Conservation (phyloP, 306 rosid genomes). For the Lathyrus oleraceus region DNA sequence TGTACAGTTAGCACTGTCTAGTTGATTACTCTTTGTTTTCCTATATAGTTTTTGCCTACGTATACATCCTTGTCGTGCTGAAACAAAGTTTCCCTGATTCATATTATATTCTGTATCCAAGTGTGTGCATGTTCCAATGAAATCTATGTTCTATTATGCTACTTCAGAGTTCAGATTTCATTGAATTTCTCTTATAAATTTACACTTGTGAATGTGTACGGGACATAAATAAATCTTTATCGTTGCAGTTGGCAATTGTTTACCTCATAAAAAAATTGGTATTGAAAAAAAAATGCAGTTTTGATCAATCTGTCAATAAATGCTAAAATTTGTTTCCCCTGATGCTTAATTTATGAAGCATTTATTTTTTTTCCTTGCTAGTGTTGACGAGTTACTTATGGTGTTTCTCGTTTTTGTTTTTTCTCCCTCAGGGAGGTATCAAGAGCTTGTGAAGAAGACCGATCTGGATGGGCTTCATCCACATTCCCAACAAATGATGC, state of each 20-base stretch:
- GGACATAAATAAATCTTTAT: slow-evolving; percentile 6
- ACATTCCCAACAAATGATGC: slow-evolving; percentile 68
- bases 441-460: slow-evolving; percentile 69
- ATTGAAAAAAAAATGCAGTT: background rate
- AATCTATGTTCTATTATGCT: slow-evolving; percentile 3
- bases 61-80: slow-evolving; percentile 22
- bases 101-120: slow-evolving; percentile 6
- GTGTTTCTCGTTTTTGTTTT: slow-evolving; percentile 6
- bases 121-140: slow-evolving; percentile 11
- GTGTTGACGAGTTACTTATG: slow-evolving; percentile 39
- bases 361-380: slow-evolving; percentile 4
- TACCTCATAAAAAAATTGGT: background rate
- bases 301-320: background rate
- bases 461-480: slow-evolving; percentile 80
- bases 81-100: background rate
- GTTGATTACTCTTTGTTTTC: slow-evolving; percentile 20
- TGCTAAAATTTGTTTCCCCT: slow-evolving; percentile 15
- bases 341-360: background rate
- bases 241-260: slow-evolving; percentile 21
- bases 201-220: background rate
- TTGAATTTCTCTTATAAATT: slow-evolving; percentile 22
- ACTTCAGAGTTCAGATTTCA: background rate
- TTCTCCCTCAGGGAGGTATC: slow-evolving; percentile 60
- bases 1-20: slow-evolving; percentile 6
- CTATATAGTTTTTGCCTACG: background rate